Conservation (phyloP, 1,284 basidiomycete genomes). For the Sanghuangporus weigelae region DNA sequence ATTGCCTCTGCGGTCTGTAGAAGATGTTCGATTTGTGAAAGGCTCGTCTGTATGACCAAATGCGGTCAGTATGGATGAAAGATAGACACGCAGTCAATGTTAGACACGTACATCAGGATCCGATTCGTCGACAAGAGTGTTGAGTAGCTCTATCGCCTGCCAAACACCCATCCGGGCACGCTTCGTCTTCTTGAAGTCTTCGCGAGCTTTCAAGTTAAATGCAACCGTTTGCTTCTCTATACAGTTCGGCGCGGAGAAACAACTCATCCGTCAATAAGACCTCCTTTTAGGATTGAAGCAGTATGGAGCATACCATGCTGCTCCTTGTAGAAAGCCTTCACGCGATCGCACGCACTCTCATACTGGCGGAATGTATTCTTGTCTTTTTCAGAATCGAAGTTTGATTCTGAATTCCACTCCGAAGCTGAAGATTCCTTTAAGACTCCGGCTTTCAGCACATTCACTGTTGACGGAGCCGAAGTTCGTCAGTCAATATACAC, state of each 20-base stretch:
- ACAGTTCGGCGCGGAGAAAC: conserved; percentile 12
- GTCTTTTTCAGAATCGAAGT: conserved; percentile 75
- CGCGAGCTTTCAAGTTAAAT: conserved; percentile 75
- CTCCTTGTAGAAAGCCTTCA: conserved; percentile 84
- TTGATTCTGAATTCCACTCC: conserved; percentile 53
- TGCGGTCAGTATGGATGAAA: conserved; percentile 26
- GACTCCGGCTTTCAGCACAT: conserved; percentile 46
- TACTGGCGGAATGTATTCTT: conserved; percentile 71
- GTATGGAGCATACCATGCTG: conserved; percentile 58
- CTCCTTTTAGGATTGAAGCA: not conserved
- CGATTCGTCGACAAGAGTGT: conserved; percentile 85
- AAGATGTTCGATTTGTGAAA: conserved; percentile 87
- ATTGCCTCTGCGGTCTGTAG: conserved; percentile 92
- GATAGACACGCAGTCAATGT: not conserved
- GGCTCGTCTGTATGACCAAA: conserved; percentile 45
- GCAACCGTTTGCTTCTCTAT: conserved; percentile 83
- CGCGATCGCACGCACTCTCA: conserved; percentile 78
- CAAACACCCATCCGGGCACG: conserved; percentile 75
- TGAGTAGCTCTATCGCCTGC: conserved; percentile 88
- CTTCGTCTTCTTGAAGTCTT: conserved; percentile 61
- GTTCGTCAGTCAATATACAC: not conserved
- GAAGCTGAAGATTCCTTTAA: conserved; percentile 28
- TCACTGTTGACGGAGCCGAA: conserved; percentile 41
- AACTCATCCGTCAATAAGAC: not conserved
- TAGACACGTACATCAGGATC: conserved; percentile 67